Conservation (phyloP, 495 filamentous ascomycete species). For the Emericellopsis terricola region DNA sequence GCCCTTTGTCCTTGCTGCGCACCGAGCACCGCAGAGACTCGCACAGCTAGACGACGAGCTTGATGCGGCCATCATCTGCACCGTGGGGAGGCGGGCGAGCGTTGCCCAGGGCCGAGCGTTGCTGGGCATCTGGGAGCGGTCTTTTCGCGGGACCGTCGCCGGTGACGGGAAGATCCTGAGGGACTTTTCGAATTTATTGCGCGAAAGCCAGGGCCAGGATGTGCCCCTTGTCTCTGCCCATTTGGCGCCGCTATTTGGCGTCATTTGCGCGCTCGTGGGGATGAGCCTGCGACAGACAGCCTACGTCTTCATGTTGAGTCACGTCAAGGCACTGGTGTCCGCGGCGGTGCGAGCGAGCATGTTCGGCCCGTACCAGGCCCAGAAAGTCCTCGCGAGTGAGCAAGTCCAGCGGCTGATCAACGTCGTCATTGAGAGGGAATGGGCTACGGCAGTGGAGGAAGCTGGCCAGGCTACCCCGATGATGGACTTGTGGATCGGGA, state of each 20-base stretch:
- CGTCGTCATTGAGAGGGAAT: slow-evolving; percentile 41
- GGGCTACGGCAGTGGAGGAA: slow-evolving; percentile 40
- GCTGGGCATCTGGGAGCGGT: slow-evolving; percentile 74
- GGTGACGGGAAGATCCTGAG: slow-evolving; percentile 8
- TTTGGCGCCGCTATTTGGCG: slow-evolving; percentile 66
- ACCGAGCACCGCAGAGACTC: slow-evolving; percentile 38
- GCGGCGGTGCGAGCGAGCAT: slow-evolving; percentile 79
- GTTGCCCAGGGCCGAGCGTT: slow-evolving; percentile 73
- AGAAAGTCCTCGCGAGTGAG: slow-evolving; percentile 56
- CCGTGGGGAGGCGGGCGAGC: slow-evolving; percentile 72
- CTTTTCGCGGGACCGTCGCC: slow-evolving; percentile 24
- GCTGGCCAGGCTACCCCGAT: slow-evolving; percentile 77
- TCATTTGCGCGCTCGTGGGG: slow-evolving; percentile 43
- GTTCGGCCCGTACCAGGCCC: slow-evolving; percentile 81
- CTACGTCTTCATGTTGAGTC: slow-evolving; percentile 74
- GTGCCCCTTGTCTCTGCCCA: slow-evolving; percentile 38
- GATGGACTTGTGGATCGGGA: slow-evolving; percentile 85
- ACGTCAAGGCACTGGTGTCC: slow-evolving; percentile 74
- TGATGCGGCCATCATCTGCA: slow-evolving; percentile 73
- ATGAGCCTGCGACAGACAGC: slow-evolving; percentile 46
- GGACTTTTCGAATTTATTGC: slow-evolving; percentile 17
- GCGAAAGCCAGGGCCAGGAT: slow-evolving; percentile 7
- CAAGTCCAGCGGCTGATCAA: slow-evolving; percentile 42
- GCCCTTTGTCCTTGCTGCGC: slow-evolving; percentile 67
- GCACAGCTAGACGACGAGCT: slow-evolving; percentile 60